Conservation (phyloP, 345 rosid species). For the Isatis tinctoria region DNA sequence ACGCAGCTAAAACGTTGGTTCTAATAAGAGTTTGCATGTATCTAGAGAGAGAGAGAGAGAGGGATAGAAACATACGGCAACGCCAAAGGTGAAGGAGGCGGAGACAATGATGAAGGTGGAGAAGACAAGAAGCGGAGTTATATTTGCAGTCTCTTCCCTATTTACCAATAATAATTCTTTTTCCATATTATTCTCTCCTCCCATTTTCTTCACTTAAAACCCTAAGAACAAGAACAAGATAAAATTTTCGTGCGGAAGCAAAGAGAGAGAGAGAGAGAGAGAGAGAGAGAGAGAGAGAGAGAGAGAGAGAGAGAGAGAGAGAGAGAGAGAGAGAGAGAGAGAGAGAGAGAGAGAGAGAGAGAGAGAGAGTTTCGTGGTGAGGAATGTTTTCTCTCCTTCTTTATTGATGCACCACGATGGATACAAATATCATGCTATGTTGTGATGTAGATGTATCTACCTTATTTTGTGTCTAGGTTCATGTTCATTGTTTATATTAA, state of each 20-base stretch:
- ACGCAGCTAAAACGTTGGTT: not conserved
- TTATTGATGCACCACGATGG: not conserved
- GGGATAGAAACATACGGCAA: constrained; percentile 37
- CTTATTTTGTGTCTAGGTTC: not conserved
- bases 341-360: no score
- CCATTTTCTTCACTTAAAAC: constrained; percentile 11
- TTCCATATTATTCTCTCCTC: constrained; percentile 8
- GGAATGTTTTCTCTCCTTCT: not conserved
- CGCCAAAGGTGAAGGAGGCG: constrained; percentile 48
- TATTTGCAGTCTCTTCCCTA: not conserved
- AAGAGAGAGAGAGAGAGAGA: no score
- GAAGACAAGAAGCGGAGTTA: constrained; percentile 29
- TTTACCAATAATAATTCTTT: constrained; percentile 17
- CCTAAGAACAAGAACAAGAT: not conserved
- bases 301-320: no score
- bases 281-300: no score
- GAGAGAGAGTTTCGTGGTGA: no score
- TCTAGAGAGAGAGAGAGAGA: not conserved
- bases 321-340: not conserved
- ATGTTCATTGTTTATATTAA: not conserved
- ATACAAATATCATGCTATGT: not conserved
- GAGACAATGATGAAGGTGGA: constrained; percentile 51
- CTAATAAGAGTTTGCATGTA: not conserved
- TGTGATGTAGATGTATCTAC: not conserved
- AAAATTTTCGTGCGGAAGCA: not conserved